Evolutionary conservation across 768 basidiomycete genomes (phyloP).

Genomic region (Kwoniella bestiolae): DNA sequence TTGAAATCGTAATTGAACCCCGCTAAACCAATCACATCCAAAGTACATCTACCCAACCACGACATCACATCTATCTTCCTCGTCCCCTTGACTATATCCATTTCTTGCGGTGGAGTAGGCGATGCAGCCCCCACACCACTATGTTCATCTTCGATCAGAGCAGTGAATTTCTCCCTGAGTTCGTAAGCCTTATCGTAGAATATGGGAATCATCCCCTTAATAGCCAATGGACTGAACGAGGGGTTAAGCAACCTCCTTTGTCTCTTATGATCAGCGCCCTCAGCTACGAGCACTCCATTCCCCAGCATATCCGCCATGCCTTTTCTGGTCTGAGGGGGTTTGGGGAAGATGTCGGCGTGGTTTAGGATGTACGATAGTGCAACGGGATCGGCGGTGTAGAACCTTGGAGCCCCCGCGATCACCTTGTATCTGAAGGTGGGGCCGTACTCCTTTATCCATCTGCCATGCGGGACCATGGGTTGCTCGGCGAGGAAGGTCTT

Average conservation of each 20-base stretch:
- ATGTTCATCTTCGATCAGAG: constrained; percentile 32
- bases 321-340: constrained; percentile 77
- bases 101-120: constrained; percentile 27
- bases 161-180: constrained; percentile 54
- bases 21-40: constrained; percentile 79
- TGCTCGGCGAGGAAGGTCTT: constrained; percentile 30
- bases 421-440: constrained; percentile 41
- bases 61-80: constrained; percentile 65
- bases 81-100: constrained; percentile 31
- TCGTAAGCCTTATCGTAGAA: constrained; percentile 67
- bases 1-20: constrained; percentile 79
- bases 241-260: constrained; percentile 67
- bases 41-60: constrained; percentile 68
- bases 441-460: constrained; percentile 48
- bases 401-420: constrained; percentile 62
- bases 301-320: constrained; percentile 79
- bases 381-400: constrained; percentile 78
- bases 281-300: constrained; percentile 60
- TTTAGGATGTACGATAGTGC: constrained; percentile 76
- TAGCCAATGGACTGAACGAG: constrained; percentile 60
- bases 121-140: background rate
- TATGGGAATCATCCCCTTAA: constrained; percentile 63
- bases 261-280: constrained; percentile 71
- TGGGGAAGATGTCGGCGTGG: constrained; percentile 68
- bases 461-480: constrained; percentile 33